Base-by-base conservation (phyloP, 441 rosid species). In the Daphne laureola region DNA sequence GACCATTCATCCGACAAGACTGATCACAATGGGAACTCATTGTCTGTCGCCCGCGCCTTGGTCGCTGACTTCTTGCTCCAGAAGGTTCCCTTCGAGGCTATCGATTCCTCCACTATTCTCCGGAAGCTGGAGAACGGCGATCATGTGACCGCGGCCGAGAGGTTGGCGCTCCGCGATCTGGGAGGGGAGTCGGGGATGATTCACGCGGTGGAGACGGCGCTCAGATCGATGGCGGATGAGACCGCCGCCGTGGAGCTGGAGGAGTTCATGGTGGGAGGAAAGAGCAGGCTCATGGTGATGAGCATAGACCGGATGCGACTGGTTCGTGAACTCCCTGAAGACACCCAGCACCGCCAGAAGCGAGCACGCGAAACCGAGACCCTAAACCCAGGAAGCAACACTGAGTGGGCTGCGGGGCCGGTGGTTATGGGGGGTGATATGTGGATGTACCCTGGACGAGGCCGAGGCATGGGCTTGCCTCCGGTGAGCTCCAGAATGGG, bases 51-150 rank as follows among this genome's bases (percentile, higher is more conserved):
- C 49, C 73, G 95, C 72, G 89, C 88, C 2, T 78, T 82, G 87
- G 97, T 93, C 16, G 96, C 97, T 0, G 86, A 75, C 27, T 82
- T 93, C 61, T 73, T 93, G 67, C 70, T 87, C 62, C 92, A 82
- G 65, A 64, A 90, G 63, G 96, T 82, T 14, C 97, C 97, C 0
- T 93, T 81, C 68, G 66, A 75, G 4, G 67, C 86, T 4, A 85
- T 83, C 7, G 98, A 89, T 67, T 93, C 97, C 9, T 78, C 88
- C 2, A 89, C 82, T 27, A 78, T 93, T 54, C 68, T 79, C 56
- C 78, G 97, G 73, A 93, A 93, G 83, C 62, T 93, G 63, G 98
- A 93, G 84, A 85, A 86, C 57, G 90, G 87, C 57, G 74, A 78
- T 64, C 76, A 80, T 55, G 79, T 70, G 3, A 79, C 95, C 4